These are phyloP conservation scores for Casaregolazyma suthepensis DNA, from an alignment of 1,139 yeast genomes.

Conservation along the genomic window DNA sequence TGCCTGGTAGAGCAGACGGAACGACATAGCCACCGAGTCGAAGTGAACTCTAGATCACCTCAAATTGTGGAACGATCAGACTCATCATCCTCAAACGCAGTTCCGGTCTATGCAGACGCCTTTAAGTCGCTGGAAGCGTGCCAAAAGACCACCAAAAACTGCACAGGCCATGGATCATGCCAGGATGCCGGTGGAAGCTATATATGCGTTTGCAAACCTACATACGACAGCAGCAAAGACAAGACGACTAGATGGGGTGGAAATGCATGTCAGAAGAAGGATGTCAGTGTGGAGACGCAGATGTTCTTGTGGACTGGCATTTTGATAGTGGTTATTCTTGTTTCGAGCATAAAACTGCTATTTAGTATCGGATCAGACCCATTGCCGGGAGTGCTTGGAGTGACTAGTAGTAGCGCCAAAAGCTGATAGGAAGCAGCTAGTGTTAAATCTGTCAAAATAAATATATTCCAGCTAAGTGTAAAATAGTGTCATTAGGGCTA, in stretches of 20 bases:
- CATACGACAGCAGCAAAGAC: constrained; percentile 41
- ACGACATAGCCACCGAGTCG: neutral
- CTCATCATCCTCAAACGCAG: neutral
- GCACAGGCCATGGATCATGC: constrained; percentile 63
- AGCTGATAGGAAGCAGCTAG: neutral
- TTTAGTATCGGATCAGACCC: constrained; percentile 51
- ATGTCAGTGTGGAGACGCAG: constrained; percentile 58
- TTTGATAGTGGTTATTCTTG: constrained; percentile 42
- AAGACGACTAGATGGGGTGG: constrained; percentile 65
- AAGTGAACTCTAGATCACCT: neutral
- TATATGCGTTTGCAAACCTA: constrained; percentile 55
- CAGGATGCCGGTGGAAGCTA: constrained; percentile 33
- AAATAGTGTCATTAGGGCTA: neutral
- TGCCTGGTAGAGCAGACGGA: constrained; percentile 14
- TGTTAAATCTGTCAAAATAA: neutral
- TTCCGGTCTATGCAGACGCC: neutral
- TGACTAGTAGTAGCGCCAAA: constrained; percentile 36
- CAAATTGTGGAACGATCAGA: neutral
- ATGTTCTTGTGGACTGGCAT: constrained; percentile 62
- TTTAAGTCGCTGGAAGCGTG: constrained; percentile 45
- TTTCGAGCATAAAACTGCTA: constrained; percentile 51
- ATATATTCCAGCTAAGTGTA: constrained; percentile 3
- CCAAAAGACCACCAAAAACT: constrained; percentile 45
- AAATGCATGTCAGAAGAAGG: constrained; percentile 57
- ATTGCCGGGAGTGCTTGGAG: constrained; percentile 63